Evolutionary conservation across 2,329 filamentous ascomycete genomes (phyloP), one percentile per base, ranked within the genome.

Genomic region (Trichoderma endophyticum): DNA sequence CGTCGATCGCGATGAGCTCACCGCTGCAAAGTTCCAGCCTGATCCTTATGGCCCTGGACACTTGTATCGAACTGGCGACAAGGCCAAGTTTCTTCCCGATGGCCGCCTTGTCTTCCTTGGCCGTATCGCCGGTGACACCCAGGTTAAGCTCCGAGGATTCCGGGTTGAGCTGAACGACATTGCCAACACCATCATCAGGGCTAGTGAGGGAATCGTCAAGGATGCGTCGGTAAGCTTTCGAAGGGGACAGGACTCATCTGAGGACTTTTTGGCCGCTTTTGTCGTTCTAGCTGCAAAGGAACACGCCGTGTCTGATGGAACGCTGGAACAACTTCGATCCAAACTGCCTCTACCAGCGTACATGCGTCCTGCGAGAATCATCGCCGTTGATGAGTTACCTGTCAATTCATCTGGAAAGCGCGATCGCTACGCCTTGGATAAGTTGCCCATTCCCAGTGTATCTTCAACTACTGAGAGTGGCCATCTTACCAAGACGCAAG

Each of bases 91-190:
- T 28, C 71, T 71, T 1, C 24, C 71, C 0, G 79, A 83, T 34
- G 83, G 83, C 1, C 72, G 75, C 0, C 74, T 86, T 0, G 66
- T 79, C 1, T 76, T 82, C 34, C 69, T 79, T 6, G 82, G 83
- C 0, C 81, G 84, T 0, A 80, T 83, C 1, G 76, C 72, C 1
- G 83, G 82, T 4, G 83, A 86, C 66, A 83, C 80, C 0, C 81
- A 85, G 57, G 76, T 87, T 73, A 87, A 87, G 74, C 75, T 87
- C 1, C 77, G 80, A 2, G 84, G 84, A 1, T 66, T 83, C 3
- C 80, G 84, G 1, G 81, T 87, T 28, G 85, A 88, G 15, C 76
- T 88, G 0, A 75, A 78, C 3, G 87, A 88, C 7, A 71, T 81
- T 6, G 77, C 76, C 28, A 65, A 63, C 2, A 73, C 72, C 2